These are phyloP conservation scores for Coelastrella sp. DNA, from an alignment of 139 green algal genomes.

Conservation along the genomic window DNA sequence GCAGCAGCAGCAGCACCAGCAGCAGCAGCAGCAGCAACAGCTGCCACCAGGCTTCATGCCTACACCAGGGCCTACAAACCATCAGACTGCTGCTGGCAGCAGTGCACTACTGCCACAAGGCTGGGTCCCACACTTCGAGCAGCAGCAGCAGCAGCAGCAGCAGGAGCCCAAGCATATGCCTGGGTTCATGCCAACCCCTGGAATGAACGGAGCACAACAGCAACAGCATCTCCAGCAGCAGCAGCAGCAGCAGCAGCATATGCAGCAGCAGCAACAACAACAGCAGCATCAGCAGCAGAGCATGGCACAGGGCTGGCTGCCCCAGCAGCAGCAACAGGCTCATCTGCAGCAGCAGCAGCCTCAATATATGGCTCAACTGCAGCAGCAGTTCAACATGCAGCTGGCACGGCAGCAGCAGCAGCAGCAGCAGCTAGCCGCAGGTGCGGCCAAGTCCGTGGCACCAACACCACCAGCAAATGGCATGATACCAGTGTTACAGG, in stretches of 20 bases:
- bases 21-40: slow-evolving; percentile 40
- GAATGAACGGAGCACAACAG: neutral
- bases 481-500: neutral
- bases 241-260: slow-evolving; percentile 10
- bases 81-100: slow-evolving; percentile 5
- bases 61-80: neutral
- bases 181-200: slow-evolving; percentile 37
- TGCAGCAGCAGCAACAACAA: slow-evolving; percentile 15
- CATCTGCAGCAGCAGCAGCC: slow-evolving; percentile 32
- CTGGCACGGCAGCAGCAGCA: neutral
- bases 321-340: neutral
- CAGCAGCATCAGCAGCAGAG: slow-evolving; percentile 20
- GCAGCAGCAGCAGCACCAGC: slow-evolving; percentile 29
- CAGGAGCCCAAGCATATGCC: neutral
- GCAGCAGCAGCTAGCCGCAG: slow-evolving; percentile 5
- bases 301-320: neutral
- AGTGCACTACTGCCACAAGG: neutral
- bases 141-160: slow-evolving; percentile 34
- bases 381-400: slow-evolving; percentile 3
- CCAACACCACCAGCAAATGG: neutral
- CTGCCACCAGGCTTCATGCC: slow-evolving; percentile 24
- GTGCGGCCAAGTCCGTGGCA: neutral
- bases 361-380: neutral
- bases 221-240: neutral
- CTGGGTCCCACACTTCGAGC: slow-evolving; percentile 12